Conservation (phyloP, 1,284 basidiomycete species). For the Kwoniella shivajii region DNA sequence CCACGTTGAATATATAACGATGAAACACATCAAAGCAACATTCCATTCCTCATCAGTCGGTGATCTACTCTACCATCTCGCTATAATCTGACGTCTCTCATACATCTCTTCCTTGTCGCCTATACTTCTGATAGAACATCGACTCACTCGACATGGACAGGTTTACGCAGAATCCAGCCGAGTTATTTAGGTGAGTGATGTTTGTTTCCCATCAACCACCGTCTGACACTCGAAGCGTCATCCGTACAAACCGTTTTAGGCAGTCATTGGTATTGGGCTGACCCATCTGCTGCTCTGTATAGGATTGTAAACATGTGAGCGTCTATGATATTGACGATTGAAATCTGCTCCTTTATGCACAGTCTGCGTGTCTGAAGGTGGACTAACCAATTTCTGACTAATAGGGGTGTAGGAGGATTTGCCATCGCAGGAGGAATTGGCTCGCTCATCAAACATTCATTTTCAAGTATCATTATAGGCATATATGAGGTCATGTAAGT, state of each 20-base stretch:
- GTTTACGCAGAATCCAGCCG: slow-evolving; percentile 50
- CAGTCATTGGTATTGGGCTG: not conserved
- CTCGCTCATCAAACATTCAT: slow-evolving; percentile 49
- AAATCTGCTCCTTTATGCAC: too few relatives aligned
- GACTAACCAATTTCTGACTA: not conserved
- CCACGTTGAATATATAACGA: not conserved
- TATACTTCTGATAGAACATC: not conserved
- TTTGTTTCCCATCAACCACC: not conserved
- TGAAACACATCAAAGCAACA: too few relatives aligned
- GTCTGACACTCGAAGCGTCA: not conserved
- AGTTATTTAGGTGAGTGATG: slow-evolving; percentile 46
- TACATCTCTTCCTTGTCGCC: too few relatives aligned
- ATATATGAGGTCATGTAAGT: slow-evolving; percentile 49
- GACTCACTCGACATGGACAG: slow-evolving; percentile 41
- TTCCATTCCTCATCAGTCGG: too few relatives aligned
- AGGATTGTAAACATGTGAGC: slow-evolving; percentile 53
- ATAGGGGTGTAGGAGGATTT: slow-evolving; percentile 52
- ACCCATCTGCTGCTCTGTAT: not conserved
- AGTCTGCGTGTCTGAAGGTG: not conserved
- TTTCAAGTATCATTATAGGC: slow-evolving; percentile 52
- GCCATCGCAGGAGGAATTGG: slow-evolving; percentile 50
- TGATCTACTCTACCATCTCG: too few relatives aligned
- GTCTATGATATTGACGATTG: not conserved
- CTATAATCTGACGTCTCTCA: too few relatives aligned
- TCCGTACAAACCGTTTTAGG: too few relatives aligned